A percentile compares a stretch with the other conserved stretches of the same genome.
Evolutionary conservation across 495 filamentous ascomycete species (phyloP).

Genomic region (Aspergillus diversus): DNA sequence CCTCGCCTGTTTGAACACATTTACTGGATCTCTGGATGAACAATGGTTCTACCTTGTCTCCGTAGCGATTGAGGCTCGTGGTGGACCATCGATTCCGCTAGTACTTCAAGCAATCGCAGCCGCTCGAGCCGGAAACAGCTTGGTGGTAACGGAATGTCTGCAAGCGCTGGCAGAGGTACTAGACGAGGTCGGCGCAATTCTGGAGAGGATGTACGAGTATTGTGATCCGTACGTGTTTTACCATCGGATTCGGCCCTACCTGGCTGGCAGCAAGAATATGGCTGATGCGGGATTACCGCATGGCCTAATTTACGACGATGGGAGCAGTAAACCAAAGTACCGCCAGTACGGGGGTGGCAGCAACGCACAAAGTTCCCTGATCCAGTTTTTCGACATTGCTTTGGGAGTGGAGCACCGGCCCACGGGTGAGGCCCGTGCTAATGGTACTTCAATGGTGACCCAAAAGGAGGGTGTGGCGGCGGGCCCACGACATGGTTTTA

Average conservation of each 20-base stretch:
- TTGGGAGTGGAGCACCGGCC: slow-evolving; percentile 90
- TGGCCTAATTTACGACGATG: slow-evolving; percentile 86
- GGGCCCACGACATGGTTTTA: slow-evolving; percentile 80
- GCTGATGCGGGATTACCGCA: slow-evolving; percentile 83
- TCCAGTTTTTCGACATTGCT: slow-evolving; percentile 94
- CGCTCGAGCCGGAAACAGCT: slow-evolving; percentile 69
- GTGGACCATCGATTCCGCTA: slow-evolving; percentile 82
- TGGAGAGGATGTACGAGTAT: slow-evolving; percentile 86
- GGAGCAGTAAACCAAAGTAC: slow-evolving; percentile 64
- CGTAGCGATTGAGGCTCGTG: slow-evolving; percentile 92
- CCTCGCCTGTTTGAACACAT: slow-evolving; percentile 80
- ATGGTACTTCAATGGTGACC: slow-evolving; percentile 24
- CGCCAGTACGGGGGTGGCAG: slow-evolving; percentile 86
- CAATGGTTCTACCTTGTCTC: slow-evolving; percentile 98
- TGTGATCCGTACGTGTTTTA: slow-evolving; percentile 96
- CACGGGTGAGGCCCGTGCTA: slow-evolving; percentile 68
- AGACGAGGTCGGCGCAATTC: slow-evolving; percentile 74
- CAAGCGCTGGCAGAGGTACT: slow-evolving; percentile 80
- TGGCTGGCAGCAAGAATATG: slow-evolving; percentile 98
- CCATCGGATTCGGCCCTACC: slow-evolving; percentile 87
- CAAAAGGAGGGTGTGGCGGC: slow-evolving; percentile 55
- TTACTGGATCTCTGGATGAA: slow-evolving; percentile 95
- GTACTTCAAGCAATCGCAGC: slow-evolving; percentile 88
- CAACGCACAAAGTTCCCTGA: slow-evolving; percentile 92
- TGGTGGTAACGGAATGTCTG: slow-evolving; percentile 74